phyloP scores from a whole-genome alignment of 768 basidiomycete species.

The Boletus rex-veris region DNA sequence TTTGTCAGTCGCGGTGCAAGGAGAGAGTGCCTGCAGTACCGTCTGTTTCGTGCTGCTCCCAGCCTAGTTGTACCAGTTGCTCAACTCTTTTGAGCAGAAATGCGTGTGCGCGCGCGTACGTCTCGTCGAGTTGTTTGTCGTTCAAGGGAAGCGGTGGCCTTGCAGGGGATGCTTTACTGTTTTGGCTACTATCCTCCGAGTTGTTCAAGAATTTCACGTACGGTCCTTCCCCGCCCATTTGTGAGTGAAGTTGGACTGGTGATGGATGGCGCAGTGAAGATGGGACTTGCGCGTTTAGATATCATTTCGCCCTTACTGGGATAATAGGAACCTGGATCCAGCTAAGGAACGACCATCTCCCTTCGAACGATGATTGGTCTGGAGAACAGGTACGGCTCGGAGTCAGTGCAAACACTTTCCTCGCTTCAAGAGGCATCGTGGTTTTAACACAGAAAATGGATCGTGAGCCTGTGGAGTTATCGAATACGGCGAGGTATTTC shows the following conservation, averaged over 20 bases:
- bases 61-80: not conserved
- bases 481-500: too few relatives aligned
- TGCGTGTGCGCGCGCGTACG: not conserved
- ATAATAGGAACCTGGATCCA: too few relatives aligned
- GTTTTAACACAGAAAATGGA: too few relatives aligned
- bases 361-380: too few relatives aligned
- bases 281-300: not conserved
- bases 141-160: not conserved
- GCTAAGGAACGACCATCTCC: too few relatives aligned
- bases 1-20: not conserved
- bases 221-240: slow-evolving; percentile 8
- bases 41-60: not conserved
- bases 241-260: not conserved
- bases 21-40: not conserved
- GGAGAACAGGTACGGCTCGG: too few relatives aligned
- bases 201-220: slow-evolving; percentile 2
- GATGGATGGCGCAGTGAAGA: not conserved
- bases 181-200: too few relatives aligned
- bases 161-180: not conserved
- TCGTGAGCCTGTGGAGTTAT: too few relatives aligned
- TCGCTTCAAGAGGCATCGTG: too few relatives aligned
- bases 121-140: not conserved
- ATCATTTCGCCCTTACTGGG: not conserved
- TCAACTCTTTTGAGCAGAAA: not conserved
- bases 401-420: too few relatives aligned